Base-by-base conservation (phyloP, 2,329 filamentous ascomycete genomes). In the Talaromyces verruculosus region DNA sequence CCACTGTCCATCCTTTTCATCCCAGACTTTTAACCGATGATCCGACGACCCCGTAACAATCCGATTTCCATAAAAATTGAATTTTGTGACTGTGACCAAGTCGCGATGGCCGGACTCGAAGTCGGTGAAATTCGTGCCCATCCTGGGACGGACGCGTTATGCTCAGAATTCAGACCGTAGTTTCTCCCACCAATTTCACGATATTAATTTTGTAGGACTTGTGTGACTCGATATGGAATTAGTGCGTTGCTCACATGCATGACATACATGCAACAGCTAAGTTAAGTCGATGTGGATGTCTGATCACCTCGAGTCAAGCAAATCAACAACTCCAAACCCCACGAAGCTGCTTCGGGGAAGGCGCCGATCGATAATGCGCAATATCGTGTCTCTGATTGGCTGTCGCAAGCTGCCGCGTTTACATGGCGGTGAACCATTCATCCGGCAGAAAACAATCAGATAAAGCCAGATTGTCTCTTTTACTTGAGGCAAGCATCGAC, bases 1-100 rank as follows among this genome's bases (percentile, higher is more conserved):
- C 92, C 93, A 97, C 65, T 87, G 83, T 49, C 88, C 88, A 71
- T 92, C 90, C 70, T 89, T 83, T 66, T 85, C 88, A 74, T 95
- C 90, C 85, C 94, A 97, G 68, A 97, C 91, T 75, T 93, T 92
- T 73, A 98, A 90, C 76, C 91, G 92, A 77, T 96, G 94, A 77
- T 98, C 94, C 19, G 94, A 91, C 19, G 92, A 95, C 39, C 92
- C 93, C 2, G 93, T 95, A 49, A 93, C 91, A 83, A 94, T 93
- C 71, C 93, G 91, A 72, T 92, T 93, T 71, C 93, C 94, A 77
- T 96, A 96, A 70, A 89, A 89, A 78, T 97, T 97, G 84, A 96
- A 96, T 70, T 92, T 90, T 68, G 94, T 89, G 64, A 92, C 90
- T 69, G 93, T 89, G 61, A 96, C 91, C 53, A 95, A 84, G 76